phyloP scores from a whole-genome alignment of 1,284 basidiomycete species.

The Pseudozyma hubeiensis region DNA sequence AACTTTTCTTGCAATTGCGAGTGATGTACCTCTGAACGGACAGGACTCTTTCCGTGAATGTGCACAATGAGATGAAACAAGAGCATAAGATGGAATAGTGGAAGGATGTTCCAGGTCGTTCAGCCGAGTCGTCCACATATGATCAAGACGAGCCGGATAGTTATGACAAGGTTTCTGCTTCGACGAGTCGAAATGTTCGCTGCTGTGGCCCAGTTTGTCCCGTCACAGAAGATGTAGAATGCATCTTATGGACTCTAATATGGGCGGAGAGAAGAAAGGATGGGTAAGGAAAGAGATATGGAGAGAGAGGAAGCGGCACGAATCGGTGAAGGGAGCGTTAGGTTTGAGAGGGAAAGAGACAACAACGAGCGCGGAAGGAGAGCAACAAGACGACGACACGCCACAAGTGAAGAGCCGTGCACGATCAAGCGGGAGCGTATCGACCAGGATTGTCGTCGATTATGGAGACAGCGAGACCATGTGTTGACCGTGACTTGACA shows the following conservation, averaged over 20 bases:
- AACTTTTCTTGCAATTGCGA: neutral
- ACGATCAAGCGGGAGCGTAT: no score
- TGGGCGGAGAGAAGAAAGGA: neutral
- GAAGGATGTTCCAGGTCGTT: constrained; percentile 35
- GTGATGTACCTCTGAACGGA: no score
- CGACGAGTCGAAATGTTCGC: constrained; percentile 7
- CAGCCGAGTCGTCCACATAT: constrained; percentile 34
- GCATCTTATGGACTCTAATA: constrained; percentile 17
- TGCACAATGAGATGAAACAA: no score
- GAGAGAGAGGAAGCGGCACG: neutral
- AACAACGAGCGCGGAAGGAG: no score
- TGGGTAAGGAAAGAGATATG: neutral
- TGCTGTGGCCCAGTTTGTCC: constrained; percentile 18
- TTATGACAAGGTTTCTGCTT: constrained; percentile 43
- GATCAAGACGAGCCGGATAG: constrained; percentile 29
- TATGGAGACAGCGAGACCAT: no score
- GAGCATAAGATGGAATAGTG: neutral
- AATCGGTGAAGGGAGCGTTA: neutral
- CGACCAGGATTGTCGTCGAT: no score
- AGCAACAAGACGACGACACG: no score
- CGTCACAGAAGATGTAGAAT: constrained; percentile 16
- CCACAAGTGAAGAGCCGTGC: no score
- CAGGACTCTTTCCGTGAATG: neutral
- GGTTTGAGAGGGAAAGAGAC: no score
- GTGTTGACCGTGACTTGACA: no score